Conservation (phyloP, 164 flowering plant species). For the Liquidambar formosana region DNA sequence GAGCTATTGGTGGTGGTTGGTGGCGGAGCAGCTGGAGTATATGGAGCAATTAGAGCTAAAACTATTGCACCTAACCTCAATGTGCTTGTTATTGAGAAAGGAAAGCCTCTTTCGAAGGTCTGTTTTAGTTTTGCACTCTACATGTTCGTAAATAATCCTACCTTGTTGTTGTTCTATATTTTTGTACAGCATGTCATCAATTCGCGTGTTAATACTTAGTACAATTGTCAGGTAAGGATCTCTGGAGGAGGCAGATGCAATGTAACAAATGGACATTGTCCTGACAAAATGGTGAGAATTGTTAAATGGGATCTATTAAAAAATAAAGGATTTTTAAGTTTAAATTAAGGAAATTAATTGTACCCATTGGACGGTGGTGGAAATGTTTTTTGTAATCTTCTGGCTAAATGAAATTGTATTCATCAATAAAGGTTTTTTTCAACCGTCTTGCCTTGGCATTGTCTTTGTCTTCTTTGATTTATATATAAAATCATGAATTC, state of each 20-base stretch:
- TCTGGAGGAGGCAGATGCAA: conserved; percentile 99
- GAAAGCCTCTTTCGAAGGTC: conserved; percentile 85
- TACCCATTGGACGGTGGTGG: too few species aligned
- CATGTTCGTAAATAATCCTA: not conserved
- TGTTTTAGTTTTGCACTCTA: not conserved
- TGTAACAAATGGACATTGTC: conserved; percentile 89
- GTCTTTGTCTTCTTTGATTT: too few species aligned
- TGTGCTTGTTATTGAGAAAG: conserved; percentile 85
- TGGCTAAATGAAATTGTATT: too few species aligned
- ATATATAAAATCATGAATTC: too few species aligned
- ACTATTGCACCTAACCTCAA: conserved; percentile 63
- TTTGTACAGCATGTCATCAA: too few species aligned
- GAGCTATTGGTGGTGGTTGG: conserved; percentile 77
- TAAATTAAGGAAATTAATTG: too few species aligned
- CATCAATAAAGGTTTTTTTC: too few species aligned
- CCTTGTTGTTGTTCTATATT: not conserved
- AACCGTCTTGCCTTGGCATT: too few species aligned
- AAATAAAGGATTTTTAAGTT: too few species aligned
- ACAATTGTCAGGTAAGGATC: conserved; percentile 64
- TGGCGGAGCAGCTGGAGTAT: conserved; percentile 86
- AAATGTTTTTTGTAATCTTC: too few species aligned
- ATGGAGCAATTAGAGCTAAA: conserved; percentile 80
- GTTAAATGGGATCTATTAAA: not conserved
- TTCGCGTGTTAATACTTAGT: not conserved
- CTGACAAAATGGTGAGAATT: conserved; percentile 62